Percentiles rank a stretch among this genome's conserved stretches.
Evolutionary conservation across 2,329 filamentous ascomycete species (phyloP).

Genomic region (Gremmenia infestans): DNA sequence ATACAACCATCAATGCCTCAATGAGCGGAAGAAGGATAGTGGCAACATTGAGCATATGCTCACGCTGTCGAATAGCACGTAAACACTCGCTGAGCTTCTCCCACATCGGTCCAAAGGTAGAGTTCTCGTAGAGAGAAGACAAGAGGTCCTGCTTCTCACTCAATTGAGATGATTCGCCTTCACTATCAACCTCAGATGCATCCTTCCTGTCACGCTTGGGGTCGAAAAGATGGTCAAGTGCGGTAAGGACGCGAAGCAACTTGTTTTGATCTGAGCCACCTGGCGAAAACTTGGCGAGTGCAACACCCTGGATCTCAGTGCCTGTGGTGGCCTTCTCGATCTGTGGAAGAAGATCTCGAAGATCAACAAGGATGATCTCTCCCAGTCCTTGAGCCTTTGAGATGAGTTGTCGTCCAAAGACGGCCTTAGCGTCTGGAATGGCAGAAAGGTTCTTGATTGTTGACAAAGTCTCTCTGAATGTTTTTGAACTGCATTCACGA

Average conservation of each 20-base stretch:
- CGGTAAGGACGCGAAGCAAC: constrained; percentile 83
- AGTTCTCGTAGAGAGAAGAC: constrained; percentile 81
- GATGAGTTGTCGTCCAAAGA: constrained; percentile 91
- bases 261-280: constrained; percentile 96
- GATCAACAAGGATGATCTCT: constrained; percentile 76
- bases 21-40: constrained; percentile 93
- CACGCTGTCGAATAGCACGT: constrained; percentile 79
- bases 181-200: constrained; percentile 42
- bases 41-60: constrained; percentile 94
- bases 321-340: constrained; percentile 83
- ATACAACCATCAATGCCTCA: constrained; percentile 97
- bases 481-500: constrained; percentile 94
- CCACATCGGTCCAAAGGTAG: constrained; percentile 88
- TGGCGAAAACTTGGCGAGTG: constrained; percentile 91
- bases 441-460: constrained; percentile 98
- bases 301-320: constrained; percentile 92
- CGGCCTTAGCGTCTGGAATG: constrained; percentile 81
- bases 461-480: constrained; percentile 93
- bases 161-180: constrained; percentile 49
- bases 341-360: constrained; percentile 78
- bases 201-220: constrained; percentile 58
- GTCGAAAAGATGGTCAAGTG: constrained; percentile 92
- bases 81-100: constrained; percentile 86
- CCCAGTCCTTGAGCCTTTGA: constrained; percentile 80
- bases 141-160: constrained; percentile 78